Evolutionary conservation across 768 basidiomycete genomes (phyloP).

Genomic region (Suillus subaureus): DNA sequence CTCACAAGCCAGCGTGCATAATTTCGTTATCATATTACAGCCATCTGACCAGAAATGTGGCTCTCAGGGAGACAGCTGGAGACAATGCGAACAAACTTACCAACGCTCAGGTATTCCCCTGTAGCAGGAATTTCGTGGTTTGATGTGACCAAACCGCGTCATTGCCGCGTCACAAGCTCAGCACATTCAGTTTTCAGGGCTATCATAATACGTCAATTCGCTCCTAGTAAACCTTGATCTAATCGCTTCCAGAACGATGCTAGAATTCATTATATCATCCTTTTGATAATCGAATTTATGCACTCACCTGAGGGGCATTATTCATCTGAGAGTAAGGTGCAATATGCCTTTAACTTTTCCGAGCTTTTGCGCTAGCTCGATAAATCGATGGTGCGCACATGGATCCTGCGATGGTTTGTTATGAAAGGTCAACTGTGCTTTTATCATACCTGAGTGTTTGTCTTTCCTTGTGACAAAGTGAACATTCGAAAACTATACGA

Average conservation of each 20-base stretch:
- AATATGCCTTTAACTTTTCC: constrained; percentile 13
- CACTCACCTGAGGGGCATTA: constrained; percentile 34
- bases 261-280: constrained; percentile 21
- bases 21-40: not conserved
- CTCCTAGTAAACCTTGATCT: constrained; percentile 32
- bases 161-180: constrained; percentile 12
- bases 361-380: constrained; percentile 10
- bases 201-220: constrained; percentile 38
- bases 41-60: not conserved
- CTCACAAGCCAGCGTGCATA: not conserved
- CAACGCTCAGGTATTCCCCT: not conserved
- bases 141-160: not conserved
- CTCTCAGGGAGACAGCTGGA: not conserved
- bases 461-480: constrained; percentile 33
- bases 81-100: not conserved
- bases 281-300: constrained; percentile 18
- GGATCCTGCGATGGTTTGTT: constrained; percentile 22
- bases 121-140: not conserved
- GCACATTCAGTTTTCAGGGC: constrained; percentile 28
- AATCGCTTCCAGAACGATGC: constrained; percentile 38
- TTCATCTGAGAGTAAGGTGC: constrained; percentile 40
- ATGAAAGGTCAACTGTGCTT: constrained; percentile 10
- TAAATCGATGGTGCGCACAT: constrained; percentile 22
- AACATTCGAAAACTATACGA: constrained; percentile 36
- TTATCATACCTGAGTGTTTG: constrained; percentile 32